Percentiles rank a stretch among this genome's conserved stretches.
Evolutionary conservation across 2,329 filamentous ascomycete genomes (phyloP).

Genomic region (Alternaria hordeiaustralica): DNA sequence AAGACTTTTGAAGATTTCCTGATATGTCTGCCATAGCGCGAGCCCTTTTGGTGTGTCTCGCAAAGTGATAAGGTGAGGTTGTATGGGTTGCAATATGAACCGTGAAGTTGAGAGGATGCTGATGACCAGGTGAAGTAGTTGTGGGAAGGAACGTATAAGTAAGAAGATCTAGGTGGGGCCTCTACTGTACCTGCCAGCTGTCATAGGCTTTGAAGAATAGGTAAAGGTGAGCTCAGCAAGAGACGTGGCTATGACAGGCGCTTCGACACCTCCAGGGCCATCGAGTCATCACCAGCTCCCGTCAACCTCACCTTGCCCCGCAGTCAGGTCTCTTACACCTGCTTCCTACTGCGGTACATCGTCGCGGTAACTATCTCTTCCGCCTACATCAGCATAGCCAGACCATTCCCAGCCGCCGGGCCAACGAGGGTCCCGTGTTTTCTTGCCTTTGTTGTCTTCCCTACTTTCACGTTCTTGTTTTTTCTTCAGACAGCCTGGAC

Average conservation of each 20-base stretch:
- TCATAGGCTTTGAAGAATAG: too few relatives aligned
- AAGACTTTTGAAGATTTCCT: not conserved
- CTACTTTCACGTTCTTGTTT: not conserved
- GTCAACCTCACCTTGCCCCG: not conserved
- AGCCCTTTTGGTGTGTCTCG: too few relatives aligned
- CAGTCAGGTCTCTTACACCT: not conserved
- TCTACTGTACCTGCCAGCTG: too few relatives aligned
- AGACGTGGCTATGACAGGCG: not conserved
- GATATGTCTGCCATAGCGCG: not conserved
- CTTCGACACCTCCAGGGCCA: not conserved
- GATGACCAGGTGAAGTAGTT: too few relatives aligned
- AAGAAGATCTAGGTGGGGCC: too few relatives aligned
- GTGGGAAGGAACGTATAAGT: too few relatives aligned
- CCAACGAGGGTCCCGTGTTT: conserved; percentile 8
- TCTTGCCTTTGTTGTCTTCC: not conserved
- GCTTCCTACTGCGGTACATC: conserved; percentile 14
- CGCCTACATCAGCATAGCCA: conserved; percentile 3
- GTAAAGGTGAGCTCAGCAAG: not conserved
- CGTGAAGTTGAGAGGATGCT: too few relatives aligned
- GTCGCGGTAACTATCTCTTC: conserved; percentile 8
- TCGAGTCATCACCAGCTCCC: not conserved
- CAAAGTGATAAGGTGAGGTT: too few relatives aligned
- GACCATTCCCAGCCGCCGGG: conserved; percentile 10
- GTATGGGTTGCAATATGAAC: too few relatives aligned
- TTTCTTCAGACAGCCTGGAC: conserved; percentile 15